Evolutionary conservation across 495 filamentous ascomycete species (phyloP), one percentile per base, ranked within the genome.

Genomic region (Penicillium macrosclerotiorum): DNA sequence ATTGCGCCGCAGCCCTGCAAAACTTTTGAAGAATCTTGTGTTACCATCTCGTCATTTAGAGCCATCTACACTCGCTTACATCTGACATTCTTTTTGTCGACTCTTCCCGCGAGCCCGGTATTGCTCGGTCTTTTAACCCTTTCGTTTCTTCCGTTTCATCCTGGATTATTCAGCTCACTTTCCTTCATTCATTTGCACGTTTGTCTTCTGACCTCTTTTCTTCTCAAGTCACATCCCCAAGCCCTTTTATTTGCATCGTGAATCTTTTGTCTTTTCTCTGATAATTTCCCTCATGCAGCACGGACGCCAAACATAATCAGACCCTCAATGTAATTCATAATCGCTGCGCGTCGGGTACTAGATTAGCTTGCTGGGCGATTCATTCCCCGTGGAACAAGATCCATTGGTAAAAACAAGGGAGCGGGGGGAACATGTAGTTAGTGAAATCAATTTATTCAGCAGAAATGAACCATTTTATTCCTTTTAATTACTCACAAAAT

Each of bases 1-100:
- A 17, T 34, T 59, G 49, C 59, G 49, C 54, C 55, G 23, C 49
- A 62, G 51, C 56, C 44, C 42, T 57, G 45, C 45, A 52, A 52
- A 55, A 55, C 45, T 14, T 32, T 17, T 23, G 34, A 44, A 37
- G 37, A 39, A 49, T 49, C 22, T 42, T 11, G 11, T 44, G n/a
- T 25, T 16, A 11, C 14, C 11, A 27, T 42, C 37, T 30, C 24
- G 23, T 26, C 20, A 20, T 29, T 30, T 25, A 17, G 18, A 23
- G 31, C 40, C 12, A n/a, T 13, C 18, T 36, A 54, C 51, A 37
- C 40, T 54, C 51, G 24, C 38, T 54, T 46, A 26, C 46, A 38
- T 49, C 31, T 22, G 7, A n/a, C 31, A 41, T 24, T 16, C 13
- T 38, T 23, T 22, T 13, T 5, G 5, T 27, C 25, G 17, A 14